phyloP scores from a whole-genome alignment of 345 rosid genomes.

The Sonneratia alba region DNA sequence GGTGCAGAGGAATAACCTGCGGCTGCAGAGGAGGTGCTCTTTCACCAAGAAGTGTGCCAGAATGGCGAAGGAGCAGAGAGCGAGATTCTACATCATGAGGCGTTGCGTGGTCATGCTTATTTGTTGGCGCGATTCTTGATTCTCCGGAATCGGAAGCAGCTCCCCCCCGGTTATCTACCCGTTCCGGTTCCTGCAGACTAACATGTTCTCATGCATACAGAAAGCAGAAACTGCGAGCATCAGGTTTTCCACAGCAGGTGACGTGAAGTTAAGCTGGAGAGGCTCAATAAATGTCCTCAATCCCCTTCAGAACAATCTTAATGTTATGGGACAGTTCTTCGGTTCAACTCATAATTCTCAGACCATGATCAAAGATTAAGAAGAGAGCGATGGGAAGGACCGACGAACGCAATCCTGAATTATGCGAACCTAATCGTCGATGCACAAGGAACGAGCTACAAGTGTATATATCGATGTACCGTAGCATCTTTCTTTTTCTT shows the following conservation, averaged over 20 bases:
- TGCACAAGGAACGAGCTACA: background rate
- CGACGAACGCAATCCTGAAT: background rate
- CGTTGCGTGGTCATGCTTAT: constrained; percentile 39
- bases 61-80: constrained; percentile 32
- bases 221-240: too few species aligned
- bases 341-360: background rate
- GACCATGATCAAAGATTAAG: background rate
- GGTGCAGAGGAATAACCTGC: background rate
- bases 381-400: background rate
- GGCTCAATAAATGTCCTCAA: too few species aligned
- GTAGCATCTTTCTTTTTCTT: background rate
- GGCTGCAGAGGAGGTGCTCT: constrained; percentile 10
- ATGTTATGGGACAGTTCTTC: background rate
- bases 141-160: background rate
- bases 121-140: constrained; percentile 39
- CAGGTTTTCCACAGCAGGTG: background rate
- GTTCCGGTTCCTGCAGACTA: background rate
- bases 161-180: background rate
- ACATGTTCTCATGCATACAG: too few species aligned
- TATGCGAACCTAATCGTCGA: background rate
- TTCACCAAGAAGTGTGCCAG: constrained; percentile 32
- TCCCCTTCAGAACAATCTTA: background rate
- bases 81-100: constrained; percentile 41
- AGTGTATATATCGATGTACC: background rate
- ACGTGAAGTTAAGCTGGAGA: background rate